phyloP scores from a whole-genome alignment of 495 filamentous ascomycete genomes.

The Aspergillus taichungensis region DNA sequence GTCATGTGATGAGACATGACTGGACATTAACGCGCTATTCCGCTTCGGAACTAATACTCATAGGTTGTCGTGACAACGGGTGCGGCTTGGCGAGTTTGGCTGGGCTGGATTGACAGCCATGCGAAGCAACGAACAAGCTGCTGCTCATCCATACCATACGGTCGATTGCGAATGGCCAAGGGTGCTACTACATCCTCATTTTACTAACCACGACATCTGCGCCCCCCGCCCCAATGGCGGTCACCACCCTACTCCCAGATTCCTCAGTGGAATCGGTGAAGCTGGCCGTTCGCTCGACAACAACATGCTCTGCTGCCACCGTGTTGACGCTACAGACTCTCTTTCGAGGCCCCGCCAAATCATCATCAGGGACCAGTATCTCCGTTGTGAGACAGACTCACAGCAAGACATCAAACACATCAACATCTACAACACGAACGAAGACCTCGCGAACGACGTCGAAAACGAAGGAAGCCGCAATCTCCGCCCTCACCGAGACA shows the following conservation, averaged over 20 bases:
- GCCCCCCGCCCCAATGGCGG: constrained; percentile 24
- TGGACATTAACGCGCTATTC: constrained; percentile 1
- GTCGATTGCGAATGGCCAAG: not conserved
- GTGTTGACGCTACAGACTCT: constrained; percentile 38
- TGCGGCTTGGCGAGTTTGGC: constrained; percentile 10
- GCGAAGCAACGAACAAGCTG: not conserved
- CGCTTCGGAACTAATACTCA: constrained; percentile 12
- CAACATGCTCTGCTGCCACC: constrained; percentile 41
- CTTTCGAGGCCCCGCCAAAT: constrained; percentile 25
- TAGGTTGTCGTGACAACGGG: constrained; percentile 37
- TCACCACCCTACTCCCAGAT: constrained; percentile 26
- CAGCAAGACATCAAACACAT: constrained; percentile 16
- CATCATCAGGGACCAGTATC: constrained; percentile 15
- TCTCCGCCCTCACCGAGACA: constrained; percentile 24
- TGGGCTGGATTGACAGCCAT: constrained; percentile 13
- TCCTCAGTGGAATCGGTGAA: constrained; percentile 38
- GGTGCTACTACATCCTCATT: too few relatives aligned
- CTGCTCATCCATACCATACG: not conserved
- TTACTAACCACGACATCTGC: constrained; percentile 3
- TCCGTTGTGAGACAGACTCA: constrained; percentile 3
- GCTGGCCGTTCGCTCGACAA: constrained; percentile 37
- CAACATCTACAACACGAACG: constrained; percentile 18
- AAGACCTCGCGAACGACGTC: constrained; percentile 28
- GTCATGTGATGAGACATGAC: constrained; percentile 7
- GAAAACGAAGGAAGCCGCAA: constrained; percentile 24